Percentiles rank a stretch among this genome's conserved stretches.
These are phyloP conservation scores for Akanthomyces uredinophilus DNA, from an alignment of 2,329 filamentous ascomycete species.

Conservation along the genomic window DNA sequence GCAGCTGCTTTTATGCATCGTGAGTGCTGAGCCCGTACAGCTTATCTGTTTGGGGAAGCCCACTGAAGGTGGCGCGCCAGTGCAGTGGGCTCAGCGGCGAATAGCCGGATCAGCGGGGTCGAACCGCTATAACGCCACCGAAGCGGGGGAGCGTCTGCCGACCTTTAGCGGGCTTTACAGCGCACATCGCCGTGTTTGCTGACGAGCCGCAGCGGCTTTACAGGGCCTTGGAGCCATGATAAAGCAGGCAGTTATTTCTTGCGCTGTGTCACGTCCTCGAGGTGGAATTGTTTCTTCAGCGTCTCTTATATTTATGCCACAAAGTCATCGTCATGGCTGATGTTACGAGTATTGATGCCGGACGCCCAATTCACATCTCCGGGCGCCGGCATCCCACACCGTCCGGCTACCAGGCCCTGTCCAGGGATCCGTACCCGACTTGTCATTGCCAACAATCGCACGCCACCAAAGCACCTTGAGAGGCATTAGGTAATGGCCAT, in stretches of 20 bases:
- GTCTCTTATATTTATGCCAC: too few relatives aligned
- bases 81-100: neutral
- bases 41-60: neutral
- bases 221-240: too few relatives aligned
- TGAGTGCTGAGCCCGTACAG: neutral
- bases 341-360: neutral
- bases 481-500: neutral
- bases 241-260: too few relatives aligned
- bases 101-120: neutral
- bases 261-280: too few relatives aligned
- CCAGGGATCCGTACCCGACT: neutral
- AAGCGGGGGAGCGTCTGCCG: neutral
- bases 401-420: neutral
- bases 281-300: too few relatives aligned
- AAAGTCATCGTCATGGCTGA: too few relatives aligned
- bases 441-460: neutral
- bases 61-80: neutral
- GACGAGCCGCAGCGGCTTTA: too few relatives aligned
- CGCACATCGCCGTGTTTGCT: too few relatives aligned
- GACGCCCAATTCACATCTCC: neutral
- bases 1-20: neutral
- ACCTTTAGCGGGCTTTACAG: neutral
- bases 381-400: neutral
- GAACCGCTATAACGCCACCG: neutral
- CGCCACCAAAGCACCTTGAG: neutral